Evolutionary conservation across 202 grass and related monocot species (phyloP).

Genomic region (Carex arenaria): DNA sequence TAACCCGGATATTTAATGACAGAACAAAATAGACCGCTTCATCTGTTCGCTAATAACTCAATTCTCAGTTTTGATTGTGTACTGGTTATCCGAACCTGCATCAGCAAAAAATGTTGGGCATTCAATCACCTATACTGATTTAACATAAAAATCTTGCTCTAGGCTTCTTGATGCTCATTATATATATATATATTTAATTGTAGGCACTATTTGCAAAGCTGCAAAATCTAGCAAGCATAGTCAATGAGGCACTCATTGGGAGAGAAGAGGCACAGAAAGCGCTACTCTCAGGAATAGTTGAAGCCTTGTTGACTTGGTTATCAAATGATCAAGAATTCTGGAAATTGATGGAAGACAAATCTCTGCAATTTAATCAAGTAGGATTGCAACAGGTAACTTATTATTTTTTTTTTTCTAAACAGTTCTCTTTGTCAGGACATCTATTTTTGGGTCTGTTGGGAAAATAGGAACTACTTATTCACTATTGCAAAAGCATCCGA

Average conservation of each 20-base stretch:
- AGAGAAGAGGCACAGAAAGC: conserved; percentile 83
- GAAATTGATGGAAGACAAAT: conserved; percentile 61
- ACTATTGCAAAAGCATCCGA: not conserved
- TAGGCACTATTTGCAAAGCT: conserved; percentile 87
- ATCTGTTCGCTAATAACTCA: not conserved
- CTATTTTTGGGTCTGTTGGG: not conserved
- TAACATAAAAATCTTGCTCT: not conserved
- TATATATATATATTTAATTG: not conserved
- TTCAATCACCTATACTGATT: not conserved
- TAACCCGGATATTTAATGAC: not conserved
- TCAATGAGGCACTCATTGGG: conserved; percentile 60
- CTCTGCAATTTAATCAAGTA: conserved; percentile 53
- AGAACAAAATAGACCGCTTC: not conserved
- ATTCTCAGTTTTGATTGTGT: not conserved
- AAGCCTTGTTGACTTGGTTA: conserved; percentile 81
- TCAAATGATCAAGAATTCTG: conserved; percentile 86
- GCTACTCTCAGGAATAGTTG: conserved; percentile 72
- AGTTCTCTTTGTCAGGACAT: not conserved
- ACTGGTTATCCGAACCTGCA: not conserved
- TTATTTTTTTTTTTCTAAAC: not conserved
- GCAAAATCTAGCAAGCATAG: conserved; percentile 71
- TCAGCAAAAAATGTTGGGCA: not conserved
- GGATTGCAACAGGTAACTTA: conserved; percentile 68
- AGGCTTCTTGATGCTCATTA: not conserved
- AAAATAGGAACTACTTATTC: not conserved